Evolutionary conservation across 2,329 filamentous ascomycete species (phyloP).

Genomic region (Trichoderma sp.): DNA sequence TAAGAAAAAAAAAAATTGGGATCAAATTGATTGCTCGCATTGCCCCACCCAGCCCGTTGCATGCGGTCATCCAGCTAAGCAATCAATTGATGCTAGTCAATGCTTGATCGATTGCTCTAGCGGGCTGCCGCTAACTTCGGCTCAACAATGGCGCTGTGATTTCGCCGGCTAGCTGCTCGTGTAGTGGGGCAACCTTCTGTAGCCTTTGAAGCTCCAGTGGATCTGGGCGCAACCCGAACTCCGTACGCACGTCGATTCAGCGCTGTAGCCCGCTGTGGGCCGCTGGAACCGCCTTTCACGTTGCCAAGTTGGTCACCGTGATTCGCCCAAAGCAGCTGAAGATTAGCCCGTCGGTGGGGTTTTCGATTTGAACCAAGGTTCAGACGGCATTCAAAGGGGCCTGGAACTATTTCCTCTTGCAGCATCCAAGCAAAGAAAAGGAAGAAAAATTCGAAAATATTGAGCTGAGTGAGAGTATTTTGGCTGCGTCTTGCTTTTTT

Average conservation of each 20-base stretch:
- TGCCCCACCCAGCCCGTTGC: conserved; percentile 6
- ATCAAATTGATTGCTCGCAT: background rate
- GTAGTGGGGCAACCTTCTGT: background rate
- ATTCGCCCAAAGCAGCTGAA: conserved; percentile 28
- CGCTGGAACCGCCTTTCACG: conserved; percentile 24
- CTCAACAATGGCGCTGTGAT: background rate
- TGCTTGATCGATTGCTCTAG: conserved; percentile 10
- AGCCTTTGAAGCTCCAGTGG: conserved; percentile 20
- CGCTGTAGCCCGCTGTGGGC: conserved; percentile 15
- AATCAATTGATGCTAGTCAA: background rate
- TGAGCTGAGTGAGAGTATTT: background rate
- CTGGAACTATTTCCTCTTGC: background rate
- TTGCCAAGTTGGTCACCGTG: conserved; percentile 24
- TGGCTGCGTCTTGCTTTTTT: background rate
- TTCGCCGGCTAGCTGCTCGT: background rate
- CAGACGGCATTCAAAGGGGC: background rate
- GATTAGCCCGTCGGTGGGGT: conserved; percentile 4
- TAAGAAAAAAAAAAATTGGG: background rate
- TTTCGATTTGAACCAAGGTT: conserved; percentile 6
- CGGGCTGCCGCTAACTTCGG: background rate
- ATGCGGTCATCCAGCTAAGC: background rate
- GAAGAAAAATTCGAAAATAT: background rate
- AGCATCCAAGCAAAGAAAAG: conserved; percentile 1
- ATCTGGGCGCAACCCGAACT: background rate
- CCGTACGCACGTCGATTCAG: background rate